phyloP scores from a whole-genome alignment of 495 filamentous ascomycete genomes.

The Lasiosphaeria ovina region DNA sequence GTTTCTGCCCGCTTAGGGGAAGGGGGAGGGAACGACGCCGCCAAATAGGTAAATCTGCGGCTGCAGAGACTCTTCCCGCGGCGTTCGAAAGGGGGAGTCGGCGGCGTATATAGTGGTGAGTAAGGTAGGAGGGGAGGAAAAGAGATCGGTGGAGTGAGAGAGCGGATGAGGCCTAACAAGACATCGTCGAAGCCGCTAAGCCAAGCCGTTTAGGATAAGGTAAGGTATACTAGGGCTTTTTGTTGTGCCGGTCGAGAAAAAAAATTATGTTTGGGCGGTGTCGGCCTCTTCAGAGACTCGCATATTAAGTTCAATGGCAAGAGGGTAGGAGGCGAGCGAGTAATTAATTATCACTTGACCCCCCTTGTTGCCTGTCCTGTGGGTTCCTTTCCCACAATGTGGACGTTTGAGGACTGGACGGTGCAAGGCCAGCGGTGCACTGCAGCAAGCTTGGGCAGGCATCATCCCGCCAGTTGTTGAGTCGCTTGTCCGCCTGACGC shows the following conservation, averaged over 20 bases:
- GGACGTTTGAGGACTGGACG: neutral
- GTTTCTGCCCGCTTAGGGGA: neutral
- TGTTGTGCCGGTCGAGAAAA: neutral
- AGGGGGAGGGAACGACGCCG: neutral
- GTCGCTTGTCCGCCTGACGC: constrained; percentile 7
- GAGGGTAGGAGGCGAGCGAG: neutral
- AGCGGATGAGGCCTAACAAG: neutral
- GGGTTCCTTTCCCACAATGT: constrained; percentile 1
- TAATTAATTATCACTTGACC: constrained; percentile 5
- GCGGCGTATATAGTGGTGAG: neutral
- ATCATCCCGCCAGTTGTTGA: constrained; percentile 21
- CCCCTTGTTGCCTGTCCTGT: neutral
- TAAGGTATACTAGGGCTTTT: neutral
- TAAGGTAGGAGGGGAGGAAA: neutral
- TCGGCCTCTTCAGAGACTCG: neutral
- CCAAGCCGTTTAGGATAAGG: neutral
- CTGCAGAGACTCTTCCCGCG: neutral
- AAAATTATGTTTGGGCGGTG: neutral
- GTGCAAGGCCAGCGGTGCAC: neutral
- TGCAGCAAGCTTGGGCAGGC: neutral
- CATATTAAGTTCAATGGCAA: neutral
- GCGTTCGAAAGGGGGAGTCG: neutral
- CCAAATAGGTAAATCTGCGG: neutral
- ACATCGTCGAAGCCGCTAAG: neutral
- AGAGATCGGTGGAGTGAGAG: neutral